Conservation (phyloP, 2,329 filamentous ascomycete genomes). For the Trichocomaceae sp. region DNA sequence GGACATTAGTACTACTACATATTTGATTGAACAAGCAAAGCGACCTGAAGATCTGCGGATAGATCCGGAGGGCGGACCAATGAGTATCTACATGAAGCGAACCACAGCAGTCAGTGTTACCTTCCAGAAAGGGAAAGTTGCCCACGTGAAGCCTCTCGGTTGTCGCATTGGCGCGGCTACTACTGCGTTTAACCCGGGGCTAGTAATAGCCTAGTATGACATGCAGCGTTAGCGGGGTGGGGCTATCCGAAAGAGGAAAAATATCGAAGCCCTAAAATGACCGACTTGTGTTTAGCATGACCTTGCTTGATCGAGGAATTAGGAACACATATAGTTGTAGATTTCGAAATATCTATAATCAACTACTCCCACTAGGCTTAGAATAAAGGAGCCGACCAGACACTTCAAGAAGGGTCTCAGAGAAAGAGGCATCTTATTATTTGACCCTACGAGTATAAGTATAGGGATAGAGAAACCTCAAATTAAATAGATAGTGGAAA, state of each 20-base stretch:
- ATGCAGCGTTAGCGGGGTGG: neutral
- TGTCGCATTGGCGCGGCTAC: constrained; percentile 4
- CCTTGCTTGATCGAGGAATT: too few relatives aligned
- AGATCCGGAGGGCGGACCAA: neutral
- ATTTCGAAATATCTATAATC: too few relatives aligned
- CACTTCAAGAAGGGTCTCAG: neutral
- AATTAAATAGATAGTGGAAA: neutral
- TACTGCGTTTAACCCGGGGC: neutral
- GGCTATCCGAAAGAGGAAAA: neutral
- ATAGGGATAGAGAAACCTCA: neutral
- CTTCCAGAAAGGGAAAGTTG: neutral
- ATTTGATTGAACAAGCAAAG: neutral
- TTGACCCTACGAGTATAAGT: neutral
- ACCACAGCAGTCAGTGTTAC: neutral
- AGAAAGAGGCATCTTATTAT: too few relatives aligned
- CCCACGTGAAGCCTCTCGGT: constrained; percentile 1
- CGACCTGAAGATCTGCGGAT: constrained; percentile 6
- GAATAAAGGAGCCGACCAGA: too few relatives aligned
- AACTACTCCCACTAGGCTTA: too few relatives aligned
- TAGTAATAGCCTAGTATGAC: too few relatives aligned
- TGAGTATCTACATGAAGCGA: neutral
- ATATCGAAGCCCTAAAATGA: neutral
- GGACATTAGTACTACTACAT: too few relatives aligned
- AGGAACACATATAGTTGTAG: neutral
- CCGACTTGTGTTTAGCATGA: neutral